Evolutionary conservation across 306 rosid species (phyloP), one percentile per base, ranked within the genome.

Genomic region (Oxytropis ochrocephala): DNA sequence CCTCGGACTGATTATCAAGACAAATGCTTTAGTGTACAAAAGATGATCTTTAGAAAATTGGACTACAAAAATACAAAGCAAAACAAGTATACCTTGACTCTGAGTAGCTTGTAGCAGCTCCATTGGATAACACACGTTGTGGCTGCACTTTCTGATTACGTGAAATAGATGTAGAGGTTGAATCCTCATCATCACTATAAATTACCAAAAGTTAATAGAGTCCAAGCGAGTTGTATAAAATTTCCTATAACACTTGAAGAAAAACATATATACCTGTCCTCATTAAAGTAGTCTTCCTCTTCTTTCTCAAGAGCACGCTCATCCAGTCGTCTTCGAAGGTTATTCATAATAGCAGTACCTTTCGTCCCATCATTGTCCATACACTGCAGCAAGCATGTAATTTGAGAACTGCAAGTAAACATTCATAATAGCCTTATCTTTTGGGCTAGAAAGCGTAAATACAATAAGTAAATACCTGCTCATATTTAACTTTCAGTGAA

Each of bases 301-400:
- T 93, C 97, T 80, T 87, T 93, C 81, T 88, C 98, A 75, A 87
- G 78, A 78, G 91, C 94, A 43, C 97, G 96, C 75, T 90, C 98
- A 76, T 93, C 98, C 32, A 49, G 77, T 78, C 90, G 83, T 77
- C 87, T 93, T 75, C 90, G 88, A 60, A 83, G 75, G 67, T 90
- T 96, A 36, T 83, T 69, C 80, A 79, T 84, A 62, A 75, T 65
- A 50, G 55, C 75, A 7, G 75, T 73, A 52, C 85, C 89, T 79
- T 74, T 85, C 46, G 85, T 54, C 69, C 87, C 96, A 72, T 82
- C 83, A 43, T 73, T 80, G 63, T 94, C 98, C 73, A 85, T 75
- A 81, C 85, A 90, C 98, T 94, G 85, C 79, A 86, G 74, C 27
- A 77, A 50, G 59, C 54, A 55, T 49, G 24, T 58, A 60, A 78